phyloP scores from a whole-genome alignment of 148 eudicot species.

The Rhododendron griersonianum region DNA sequence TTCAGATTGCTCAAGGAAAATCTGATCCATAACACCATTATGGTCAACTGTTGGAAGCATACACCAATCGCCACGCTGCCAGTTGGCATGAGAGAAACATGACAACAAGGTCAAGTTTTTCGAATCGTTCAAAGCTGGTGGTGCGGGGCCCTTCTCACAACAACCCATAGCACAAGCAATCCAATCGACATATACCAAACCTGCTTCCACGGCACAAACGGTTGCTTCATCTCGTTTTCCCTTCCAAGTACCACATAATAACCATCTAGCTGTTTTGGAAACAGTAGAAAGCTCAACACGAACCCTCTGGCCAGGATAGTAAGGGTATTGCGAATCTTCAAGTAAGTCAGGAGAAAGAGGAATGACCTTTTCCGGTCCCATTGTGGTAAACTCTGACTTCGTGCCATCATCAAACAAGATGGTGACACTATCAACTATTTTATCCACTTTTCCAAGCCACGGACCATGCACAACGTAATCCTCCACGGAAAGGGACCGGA shows the following conservation, averaged over 20 bases:
- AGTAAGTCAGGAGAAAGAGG: slow-evolving; percentile 61
- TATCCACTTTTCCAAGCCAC: slow-evolving; percentile 86
- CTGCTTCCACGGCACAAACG: slow-evolving; percentile 64
- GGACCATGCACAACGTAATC: slow-evolving; percentile 73
- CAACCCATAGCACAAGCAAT: slow-evolving; percentile 47
- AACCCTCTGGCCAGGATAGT: slow-evolving; percentile 90
- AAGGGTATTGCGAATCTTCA: slow-evolving; percentile 74
- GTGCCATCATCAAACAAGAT: slow-evolving; percentile 77
- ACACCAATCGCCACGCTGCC: slow-evolving; percentile 99
- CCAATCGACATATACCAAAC: slow-evolving; percentile 73
- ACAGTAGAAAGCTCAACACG: slow-evolving; percentile 36
- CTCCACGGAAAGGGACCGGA: slow-evolving; percentile 58
- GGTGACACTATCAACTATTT: slow-evolving; percentile 53
- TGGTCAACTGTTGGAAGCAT: slow-evolving; percentile 26
- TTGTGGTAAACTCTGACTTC: slow-evolving; percentile 49
- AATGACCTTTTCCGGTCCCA: slow-evolving; percentile 51
- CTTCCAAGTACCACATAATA: slow-evolving; percentile 64
- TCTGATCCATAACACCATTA: neutral
- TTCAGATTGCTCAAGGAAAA: slow-evolving; percentile 15
- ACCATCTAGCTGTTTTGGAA: slow-evolving; percentile 63
- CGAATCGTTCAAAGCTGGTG: slow-evolving; percentile 43
- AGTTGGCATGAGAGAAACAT: slow-evolving; percentile 60
- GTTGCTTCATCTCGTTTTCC: slow-evolving; percentile 57
- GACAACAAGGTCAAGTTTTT: slow-evolving; percentile 57
- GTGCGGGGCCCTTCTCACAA: slow-evolving; percentile 30